Percentiles rank a stretch among this genome's conserved stretches.
Evolutionary conservation across 305 asterid species (phyloP).

Genomic region (Lippia alba): DNA sequence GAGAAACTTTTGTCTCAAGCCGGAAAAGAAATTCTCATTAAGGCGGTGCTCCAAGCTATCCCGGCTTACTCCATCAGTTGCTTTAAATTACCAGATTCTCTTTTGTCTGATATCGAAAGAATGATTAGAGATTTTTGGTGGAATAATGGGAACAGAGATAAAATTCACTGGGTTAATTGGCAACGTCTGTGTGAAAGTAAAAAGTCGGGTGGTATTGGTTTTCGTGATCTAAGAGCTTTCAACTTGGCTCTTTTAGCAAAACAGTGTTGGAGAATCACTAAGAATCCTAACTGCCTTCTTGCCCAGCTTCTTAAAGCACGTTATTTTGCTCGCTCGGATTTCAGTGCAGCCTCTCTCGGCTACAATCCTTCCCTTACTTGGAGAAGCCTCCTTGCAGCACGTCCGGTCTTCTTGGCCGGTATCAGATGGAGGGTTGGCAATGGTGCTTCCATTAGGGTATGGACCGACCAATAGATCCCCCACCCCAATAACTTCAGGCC

Average conservation of each 20-base stretch:
- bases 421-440: no score
- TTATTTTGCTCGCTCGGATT: no score
- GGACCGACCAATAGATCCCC: no score
- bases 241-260: not conserved
- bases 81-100: not conserved
- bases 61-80: not conserved
- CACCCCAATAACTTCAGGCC: no score
- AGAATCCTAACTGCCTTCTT: no score
- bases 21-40: not conserved
- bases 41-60: not conserved
- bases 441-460: no score
- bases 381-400: no score
- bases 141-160: not conserved
- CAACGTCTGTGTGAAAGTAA: not conserved
- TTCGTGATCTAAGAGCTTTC: not conserved
- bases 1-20: not conserved
- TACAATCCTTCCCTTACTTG: no score
- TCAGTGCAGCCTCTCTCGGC: no score
- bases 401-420: no score
- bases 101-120: not conserved
- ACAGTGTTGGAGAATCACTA: not conserved
- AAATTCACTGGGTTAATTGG: not conserved
- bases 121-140: not conserved
- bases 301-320: no score
- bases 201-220: not conserved